Base-by-base conservation (phyloP, 2,329 filamentous ascomycete genomes). In the Xylaria hypoxylon region DNA sequence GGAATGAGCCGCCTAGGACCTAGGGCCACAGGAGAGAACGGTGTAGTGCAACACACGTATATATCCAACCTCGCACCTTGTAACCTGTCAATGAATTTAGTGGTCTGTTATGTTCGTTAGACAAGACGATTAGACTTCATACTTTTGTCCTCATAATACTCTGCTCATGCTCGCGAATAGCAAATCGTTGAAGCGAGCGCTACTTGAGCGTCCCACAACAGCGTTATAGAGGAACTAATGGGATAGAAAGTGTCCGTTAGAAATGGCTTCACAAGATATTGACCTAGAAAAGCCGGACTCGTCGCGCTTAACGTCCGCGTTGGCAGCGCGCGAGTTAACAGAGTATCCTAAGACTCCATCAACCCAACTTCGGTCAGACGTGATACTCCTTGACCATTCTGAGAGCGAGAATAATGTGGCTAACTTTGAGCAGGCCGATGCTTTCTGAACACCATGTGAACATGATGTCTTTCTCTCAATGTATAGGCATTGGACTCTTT, bases 401-500 rank as follows among this genome's bases (percentile, higher is more conserved):
- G 5, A 24, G 8, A 8, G 19, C 10, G 35, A 22, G 15, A 13
- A 19, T 33, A 15, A 31, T 11, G 38, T 6, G 22, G 13, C 45
- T 59, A 28, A 59, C 57, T 15, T 31, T 17, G n/a, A 40, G 15
- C 40, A 61, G 59, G 33, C 33, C 47, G n/a, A 53, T 61, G 38
- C 48, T 61, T 22, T 61, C 59, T 26, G 59, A 53, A 33, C 59
- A 51, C 7, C 59, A 61, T 45, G 59, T 53, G n/a, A 61, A 61
- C 35, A 61, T 52, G 59, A 79, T 80, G 73, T 74, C 75, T 28
- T 78, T 80, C 59, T 76, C 74, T 11, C 74, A 74, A 51, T 77
- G 74, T 60, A 74, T 79, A 58, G 75, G 77, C 60, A 78, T 79
- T 35, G 78, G 79, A 3, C 70, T 80, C 13, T 80, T 80, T 59